These are phyloP conservation scores for Lanzia echinophila DNA, from an alignment of 2,329 filamentous ascomycete species.

Conservation along the genomic window DNA sequence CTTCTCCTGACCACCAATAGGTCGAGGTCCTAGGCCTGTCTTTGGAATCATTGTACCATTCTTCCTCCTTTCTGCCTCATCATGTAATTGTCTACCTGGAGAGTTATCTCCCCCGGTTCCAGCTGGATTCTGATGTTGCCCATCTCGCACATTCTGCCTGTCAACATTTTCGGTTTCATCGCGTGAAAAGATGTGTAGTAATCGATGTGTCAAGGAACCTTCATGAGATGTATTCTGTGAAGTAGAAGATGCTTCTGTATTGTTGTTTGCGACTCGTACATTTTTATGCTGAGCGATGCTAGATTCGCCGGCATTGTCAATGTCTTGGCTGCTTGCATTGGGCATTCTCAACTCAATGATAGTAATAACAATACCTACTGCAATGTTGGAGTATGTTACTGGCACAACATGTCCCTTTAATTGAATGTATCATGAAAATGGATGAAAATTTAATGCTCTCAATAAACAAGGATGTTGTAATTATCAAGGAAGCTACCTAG, in stretches of 20 bases:
- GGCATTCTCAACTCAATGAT: slow-evolving; percentile 6
- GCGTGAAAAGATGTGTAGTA: neutral
- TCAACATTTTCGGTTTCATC: neutral
- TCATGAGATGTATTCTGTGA: neutral
- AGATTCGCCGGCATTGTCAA: neutral
- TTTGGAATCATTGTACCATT: slow-evolving; percentile 30
- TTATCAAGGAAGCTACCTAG: neutral
- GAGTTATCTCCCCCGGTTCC: slow-evolving; percentile 15
- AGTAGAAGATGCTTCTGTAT: neutral
- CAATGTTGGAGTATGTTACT: neutral
- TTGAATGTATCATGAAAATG: neutral
- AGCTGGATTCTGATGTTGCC: neutral
- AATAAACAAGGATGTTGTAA: neutral
- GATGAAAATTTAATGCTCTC: neutral
- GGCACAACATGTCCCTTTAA: neutral
- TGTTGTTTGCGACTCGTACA: neutral
- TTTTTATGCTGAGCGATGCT: neutral
- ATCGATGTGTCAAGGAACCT: neutral
- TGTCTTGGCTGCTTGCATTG: slow-evolving; percentile 2
- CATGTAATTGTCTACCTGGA: slow-evolving; percentile 22
- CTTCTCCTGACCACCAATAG: slow-evolving; percentile 45
- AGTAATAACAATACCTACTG: slow-evolving; percentile 1
- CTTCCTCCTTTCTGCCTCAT: slow-evolving; percentile 23
- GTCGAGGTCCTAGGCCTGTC: slow-evolving; percentile 35
- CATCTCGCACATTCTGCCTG: neutral